Percentiles rank a stretch among this genome's conserved stretches.
Evolutionary conservation across 805 yeast species (phyloP).

Genomic region (Isabelozyma pseudorhagii): DNA sequence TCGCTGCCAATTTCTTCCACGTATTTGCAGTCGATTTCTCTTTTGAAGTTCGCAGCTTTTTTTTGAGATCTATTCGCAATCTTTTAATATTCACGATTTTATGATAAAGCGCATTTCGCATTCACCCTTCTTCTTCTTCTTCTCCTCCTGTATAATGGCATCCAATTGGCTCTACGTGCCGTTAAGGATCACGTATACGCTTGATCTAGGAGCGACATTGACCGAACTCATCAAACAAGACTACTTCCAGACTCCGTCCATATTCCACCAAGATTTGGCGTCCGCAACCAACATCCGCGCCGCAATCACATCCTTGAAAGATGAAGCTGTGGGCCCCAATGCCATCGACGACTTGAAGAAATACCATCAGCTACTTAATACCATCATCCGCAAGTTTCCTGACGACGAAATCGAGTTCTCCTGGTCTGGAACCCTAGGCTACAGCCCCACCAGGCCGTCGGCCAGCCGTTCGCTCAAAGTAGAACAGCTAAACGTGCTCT

Average conservation of each 20-base stretch:
- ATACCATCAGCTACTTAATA: conserved; percentile 47
- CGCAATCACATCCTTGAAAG: conserved; percentile 31
- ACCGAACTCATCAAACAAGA: conserved; percentile 46
- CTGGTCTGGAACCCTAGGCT: conserved; percentile 73
- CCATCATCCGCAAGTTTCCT: conserved; percentile 58
- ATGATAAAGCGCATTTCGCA: neutral
- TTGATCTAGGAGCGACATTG: conserved; percentile 39
- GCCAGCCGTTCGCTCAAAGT: conserved; percentile 46
- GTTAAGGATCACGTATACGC: conserved; percentile 41
- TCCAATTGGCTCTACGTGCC: conserved; percentile 51
- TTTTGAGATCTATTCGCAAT: too few species aligned
- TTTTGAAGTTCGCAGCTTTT: too few species aligned
- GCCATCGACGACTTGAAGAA: conserved; percentile 34
- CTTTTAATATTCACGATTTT: too few species aligned
- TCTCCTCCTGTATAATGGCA: conserved; percentile 5
- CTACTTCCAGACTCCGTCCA: conserved; percentile 35
- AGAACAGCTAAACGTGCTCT: conserved; percentile 63
- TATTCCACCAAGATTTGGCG: conserved; percentile 26
- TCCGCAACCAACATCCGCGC: conserved; percentile 44
- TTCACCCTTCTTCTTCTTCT: neutral
- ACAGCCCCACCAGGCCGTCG: conserved; percentile 47
- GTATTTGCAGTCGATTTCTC: too few species aligned
- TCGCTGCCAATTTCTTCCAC: too few species aligned
- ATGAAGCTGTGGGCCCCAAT: conserved; percentile 23
- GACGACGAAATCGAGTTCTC: conserved; percentile 55